These are phyloP conservation scores for Aureobasidium sp. DNA, from an alignment of 2,329 filamentous ascomycete genomes.

Conservation along the genomic window DNA sequence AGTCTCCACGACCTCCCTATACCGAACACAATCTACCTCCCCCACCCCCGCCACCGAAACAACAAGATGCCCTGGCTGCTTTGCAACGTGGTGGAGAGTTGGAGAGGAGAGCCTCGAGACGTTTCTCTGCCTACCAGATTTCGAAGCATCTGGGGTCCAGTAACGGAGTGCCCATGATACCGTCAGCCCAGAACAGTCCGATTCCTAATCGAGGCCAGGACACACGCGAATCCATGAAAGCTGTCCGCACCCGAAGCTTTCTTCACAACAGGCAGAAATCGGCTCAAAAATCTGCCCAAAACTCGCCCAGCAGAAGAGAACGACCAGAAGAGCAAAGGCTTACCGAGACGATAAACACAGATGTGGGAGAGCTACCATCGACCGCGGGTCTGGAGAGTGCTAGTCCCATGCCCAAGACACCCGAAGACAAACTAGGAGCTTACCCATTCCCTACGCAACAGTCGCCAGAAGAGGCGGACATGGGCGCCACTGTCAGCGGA, in stretches of 20 bases:
- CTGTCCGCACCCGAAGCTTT: slow-evolving; percentile 53
- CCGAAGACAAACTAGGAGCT: slow-evolving; percentile 56
- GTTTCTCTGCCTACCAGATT: slow-evolving; percentile 96
- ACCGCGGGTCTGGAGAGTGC: slow-evolving; percentile 21
- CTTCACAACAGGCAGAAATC: slow-evolving; percentile 48
- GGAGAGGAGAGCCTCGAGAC: slow-evolving; percentile 81
- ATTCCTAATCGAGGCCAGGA: slow-evolving; percentile 81
- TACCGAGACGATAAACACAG: slow-evolving; percentile 53
- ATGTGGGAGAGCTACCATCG: slow-evolving; percentile 29
- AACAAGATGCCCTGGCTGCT: slow-evolving; percentile 83
- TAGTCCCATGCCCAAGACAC: slow-evolving; percentile 49
- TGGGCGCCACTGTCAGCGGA: slow-evolving; percentile 30
- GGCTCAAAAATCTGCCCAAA: slow-evolving; percentile 42
- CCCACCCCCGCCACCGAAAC: slow-evolving; percentile 68
- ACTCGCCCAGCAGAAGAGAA: slow-evolving; percentile 52
- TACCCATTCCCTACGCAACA: slow-evolving; percentile 25
- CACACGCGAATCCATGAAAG: slow-evolving; percentile 74
- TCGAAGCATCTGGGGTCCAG: slow-evolving; percentile 83
- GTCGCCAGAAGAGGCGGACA: background rate
- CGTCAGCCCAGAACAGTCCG: slow-evolving; percentile 68
- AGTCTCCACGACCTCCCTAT: slow-evolving; percentile 17
- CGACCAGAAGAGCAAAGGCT: slow-evolving; percentile 44
- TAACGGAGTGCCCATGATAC: slow-evolving; percentile 79
- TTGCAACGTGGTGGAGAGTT: slow-evolving; percentile 87
- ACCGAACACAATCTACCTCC: slow-evolving; percentile 42